Conservation (phyloP, 805 yeast genomes). For the Hanseniaspora guilliermondii region DNA sequence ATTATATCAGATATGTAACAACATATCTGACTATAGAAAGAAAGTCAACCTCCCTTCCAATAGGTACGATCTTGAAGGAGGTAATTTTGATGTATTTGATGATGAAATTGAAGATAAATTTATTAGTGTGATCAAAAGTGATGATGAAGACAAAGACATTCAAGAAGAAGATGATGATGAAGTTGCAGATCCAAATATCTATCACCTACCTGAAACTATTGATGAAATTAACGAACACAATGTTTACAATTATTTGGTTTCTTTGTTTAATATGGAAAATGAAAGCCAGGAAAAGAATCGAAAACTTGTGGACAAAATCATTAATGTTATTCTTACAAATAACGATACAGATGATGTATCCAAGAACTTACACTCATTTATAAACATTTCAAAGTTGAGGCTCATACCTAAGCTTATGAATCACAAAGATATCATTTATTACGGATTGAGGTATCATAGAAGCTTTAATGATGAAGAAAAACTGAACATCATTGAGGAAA, state of each 20-base stretch:
- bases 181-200: not conserved
- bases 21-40: not conserved
- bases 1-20: conserved; percentile 7
- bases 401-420: conserved; percentile 5
- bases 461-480: conserved; percentile 23
- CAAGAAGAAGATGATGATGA: not conserved
- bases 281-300: conserved; percentile 15
- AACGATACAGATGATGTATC: conserved; percentile 4
- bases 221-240: conserved; percentile 11
- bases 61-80: not conserved
- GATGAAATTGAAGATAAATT: conserved; percentile 19
- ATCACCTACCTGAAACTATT: not conserved
- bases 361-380: not conserved
- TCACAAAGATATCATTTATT: not conserved
- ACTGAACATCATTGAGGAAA: conserved; percentile 13
- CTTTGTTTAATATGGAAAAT: conserved; percentile 18
- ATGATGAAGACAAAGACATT: conserved; percentile 25
- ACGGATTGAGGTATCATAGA: conserved; percentile 23
- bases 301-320: conserved; percentile 30
- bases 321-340: conserved; percentile 30
- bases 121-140: conserved; percentile 39
- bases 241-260: conserved; percentile 22
- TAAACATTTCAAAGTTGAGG: conserved; percentile 9
- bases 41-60: not conserved
- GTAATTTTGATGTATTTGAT: not conserved